Base-by-base conservation (phyloP, 441 rosid species). In the Gossypium laxum region DNA sequence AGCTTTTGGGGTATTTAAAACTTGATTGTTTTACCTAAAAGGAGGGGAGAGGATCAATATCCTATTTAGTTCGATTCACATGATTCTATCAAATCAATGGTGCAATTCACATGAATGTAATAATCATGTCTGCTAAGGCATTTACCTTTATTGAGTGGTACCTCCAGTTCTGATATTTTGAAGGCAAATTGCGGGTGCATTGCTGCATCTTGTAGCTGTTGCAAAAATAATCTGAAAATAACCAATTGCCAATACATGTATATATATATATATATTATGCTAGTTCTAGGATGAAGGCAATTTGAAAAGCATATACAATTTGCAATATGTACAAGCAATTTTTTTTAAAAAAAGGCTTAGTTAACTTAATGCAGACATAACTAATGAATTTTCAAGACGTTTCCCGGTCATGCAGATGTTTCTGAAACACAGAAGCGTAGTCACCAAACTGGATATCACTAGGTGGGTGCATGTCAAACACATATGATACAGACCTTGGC, bases 391-490 rank as follows among this genome's bases (percentile, higher is more conserved):
- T 50, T 67, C 24, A 15, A 67, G 43, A 26, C 4, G 24, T 48
- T 26, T 24, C 0, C 70, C 3, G 43, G 41, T 26, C 61, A 30
- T 73, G 77, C 70, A 92, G 83, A 67, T 65, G 26, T 59, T 75
- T 73, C 73, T 38, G 67, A 32, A 88, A 76, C 10, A 51, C 63
- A 38, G 82, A 76, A 21, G 80, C 69, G 69, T 83, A 85, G 72
- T 86, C 84, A 22, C 85, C 86, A 28, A 77, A 84, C 83, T 82
- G 86, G 75, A 82, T 63, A 57, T 82, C 81, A 1, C 83, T 51
- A 2, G 97, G 97, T 0, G 90, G 91, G 57, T 81, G 82, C 79
- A 90, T 71, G 59, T 71, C 71, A 75, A 93, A 91, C 74, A 91
- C 85, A 19, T 90, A 93, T 2, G 96, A 86, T 81, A 84, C 74